Conservation (phyloP, 192 early-diverging fungal species). For the Podila verticillata region DNA sequence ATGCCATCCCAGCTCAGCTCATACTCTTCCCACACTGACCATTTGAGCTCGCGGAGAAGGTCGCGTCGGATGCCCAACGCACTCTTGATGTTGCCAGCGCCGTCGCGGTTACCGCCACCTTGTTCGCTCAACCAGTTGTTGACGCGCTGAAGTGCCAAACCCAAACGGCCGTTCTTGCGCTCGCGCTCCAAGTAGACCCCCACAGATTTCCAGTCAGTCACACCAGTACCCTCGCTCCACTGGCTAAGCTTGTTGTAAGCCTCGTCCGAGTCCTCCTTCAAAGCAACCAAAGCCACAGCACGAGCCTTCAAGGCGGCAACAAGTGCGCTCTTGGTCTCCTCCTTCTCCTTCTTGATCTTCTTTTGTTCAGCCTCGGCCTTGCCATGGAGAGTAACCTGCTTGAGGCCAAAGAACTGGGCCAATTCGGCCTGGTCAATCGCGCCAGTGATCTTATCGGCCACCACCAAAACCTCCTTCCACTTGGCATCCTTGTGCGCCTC, state of each 20-base stretch:
- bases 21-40: constrained; percentile 76
- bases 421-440: constrained; percentile 71
- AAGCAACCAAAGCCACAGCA: constrained; percentile 60
- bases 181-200: constrained; percentile 67
- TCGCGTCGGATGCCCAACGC: constrained; percentile 62
- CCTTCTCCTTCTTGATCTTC: constrained; percentile 75
- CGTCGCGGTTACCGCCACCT: constrained; percentile 56
- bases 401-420: constrained; percentile 70
- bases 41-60: constrained; percentile 71
- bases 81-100: constrained; percentile 63
- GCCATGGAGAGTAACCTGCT: constrained; percentile 52
- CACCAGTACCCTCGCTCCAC: constrained; percentile 69
- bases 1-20: constrained; percentile 67
- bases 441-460: constrained; percentile 66
- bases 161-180: constrained; percentile 63
- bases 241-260: constrained; percentile 64
- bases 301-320: constrained; percentile 72
- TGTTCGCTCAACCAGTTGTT: constrained; percentile 76
- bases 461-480: constrained; percentile 59
- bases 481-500: constrained; percentile 56
- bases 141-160: constrained; percentile 76
- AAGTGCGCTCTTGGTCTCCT: constrained; percentile 74
- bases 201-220: constrained; percentile 65
- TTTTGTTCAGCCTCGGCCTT: constrained; percentile 63
- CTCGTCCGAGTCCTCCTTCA: constrained; percentile 58